A percentile compares a stretch with the other conserved stretches of the same genome.
phyloP scores from a whole-genome alignment of 345 rosid genomes.

The Stellera chamaejasme region DNA sequence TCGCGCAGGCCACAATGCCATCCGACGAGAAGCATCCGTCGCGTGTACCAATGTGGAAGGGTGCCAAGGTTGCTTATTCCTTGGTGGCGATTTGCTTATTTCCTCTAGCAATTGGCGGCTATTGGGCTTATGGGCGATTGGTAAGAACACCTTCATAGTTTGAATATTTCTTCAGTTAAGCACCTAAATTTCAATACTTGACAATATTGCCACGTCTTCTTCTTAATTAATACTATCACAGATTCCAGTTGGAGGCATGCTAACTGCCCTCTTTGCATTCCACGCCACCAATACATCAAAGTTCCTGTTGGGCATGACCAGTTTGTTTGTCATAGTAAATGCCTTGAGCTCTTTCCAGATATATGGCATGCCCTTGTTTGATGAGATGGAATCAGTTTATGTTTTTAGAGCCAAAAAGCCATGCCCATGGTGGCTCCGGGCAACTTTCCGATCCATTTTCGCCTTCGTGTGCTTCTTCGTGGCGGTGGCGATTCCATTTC shows the following conservation, averaged over 20 bases:
- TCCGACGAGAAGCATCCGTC: conserved; percentile 67
- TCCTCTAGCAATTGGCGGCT: conserved; percentile 53
- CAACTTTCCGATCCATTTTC: conserved; percentile 26
- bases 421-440: conserved; percentile 44
- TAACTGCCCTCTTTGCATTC: conserved; percentile 31
- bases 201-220: not conserved
- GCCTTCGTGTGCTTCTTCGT: conserved; percentile 33
- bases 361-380: conserved; percentile 57
- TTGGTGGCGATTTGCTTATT: conserved; percentile 44
- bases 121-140: conserved; percentile 65
- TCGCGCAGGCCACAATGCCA: conserved; percentile 65
- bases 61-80: conserved; percentile 43
- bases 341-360: conserved; percentile 57
- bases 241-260: conserved; percentile 64
- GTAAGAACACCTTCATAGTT: too few relatives aligned
- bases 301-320: conserved; percentile 32
- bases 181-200: not conserved
- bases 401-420: conserved; percentile 29
- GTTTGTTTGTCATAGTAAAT: conserved; percentile 41
- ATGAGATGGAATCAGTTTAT: conserved; percentile 40
- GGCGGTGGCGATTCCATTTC: conserved; percentile 50
- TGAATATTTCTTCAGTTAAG: not conserved
- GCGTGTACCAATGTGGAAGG: conserved; percentile 64
- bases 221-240: conserved; percentile 5
- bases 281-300: conserved; percentile 29